Evolutionary conservation across 345 rosid genomes (phyloP).

Genomic region (Hevea brasiliensis): DNA sequence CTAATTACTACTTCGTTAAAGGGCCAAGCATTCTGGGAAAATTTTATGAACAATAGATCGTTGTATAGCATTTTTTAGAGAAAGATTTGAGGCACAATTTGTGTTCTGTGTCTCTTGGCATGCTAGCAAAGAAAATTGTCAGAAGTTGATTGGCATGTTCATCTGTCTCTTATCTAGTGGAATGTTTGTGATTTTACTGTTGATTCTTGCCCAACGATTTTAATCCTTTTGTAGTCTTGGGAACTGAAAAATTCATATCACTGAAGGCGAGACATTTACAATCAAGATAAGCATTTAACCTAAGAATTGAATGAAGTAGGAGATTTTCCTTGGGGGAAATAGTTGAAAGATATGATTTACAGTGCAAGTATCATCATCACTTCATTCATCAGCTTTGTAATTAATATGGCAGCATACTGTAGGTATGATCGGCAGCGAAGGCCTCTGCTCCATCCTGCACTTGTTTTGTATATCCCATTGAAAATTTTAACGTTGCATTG

Average conservation of each 20-base stretch:
- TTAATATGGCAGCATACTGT: background rate
- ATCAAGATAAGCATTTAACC: background rate
- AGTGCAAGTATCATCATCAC: background rate
- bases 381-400: background rate
- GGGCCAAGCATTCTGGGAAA: background rate
- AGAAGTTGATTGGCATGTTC: background rate
- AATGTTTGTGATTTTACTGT: background rate
- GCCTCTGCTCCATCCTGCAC: too few relatives aligned
- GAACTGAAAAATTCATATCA: background rate
- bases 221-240: background rate
- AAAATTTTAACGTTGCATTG: slow-evolving; percentile 6
- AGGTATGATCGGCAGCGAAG: background rate
- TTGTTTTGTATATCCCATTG: too few relatives aligned
- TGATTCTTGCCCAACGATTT: background rate
- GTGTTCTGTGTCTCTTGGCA: too few relatives aligned
- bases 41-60: too few relatives aligned
- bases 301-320: background rate
- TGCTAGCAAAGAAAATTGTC: background rate
- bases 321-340: background rate
- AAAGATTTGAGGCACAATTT: too few relatives aligned
- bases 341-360: slow-evolving; percentile 1
- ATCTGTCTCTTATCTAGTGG: background rate
- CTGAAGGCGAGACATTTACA: too few relatives aligned
- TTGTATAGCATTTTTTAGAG: too few relatives aligned
- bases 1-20: background rate